phyloP scores from a whole-genome alignment of 257 asterid species.

The Misopates orontium region DNA sequence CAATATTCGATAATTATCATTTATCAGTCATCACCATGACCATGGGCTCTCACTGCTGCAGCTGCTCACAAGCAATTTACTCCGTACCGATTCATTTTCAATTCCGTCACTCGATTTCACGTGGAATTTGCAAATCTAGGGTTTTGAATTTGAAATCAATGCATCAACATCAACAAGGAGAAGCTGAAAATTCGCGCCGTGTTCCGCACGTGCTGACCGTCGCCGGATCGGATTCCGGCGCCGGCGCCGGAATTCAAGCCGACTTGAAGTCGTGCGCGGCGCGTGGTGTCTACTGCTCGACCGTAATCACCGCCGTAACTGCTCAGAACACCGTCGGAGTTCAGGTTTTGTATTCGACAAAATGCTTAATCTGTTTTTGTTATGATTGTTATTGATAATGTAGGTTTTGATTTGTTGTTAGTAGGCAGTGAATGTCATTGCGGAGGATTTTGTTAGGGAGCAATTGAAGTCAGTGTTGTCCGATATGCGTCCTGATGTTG shows the following conservation, averaged over 20 bases:
- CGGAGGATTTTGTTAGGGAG: conserved; percentile 67
- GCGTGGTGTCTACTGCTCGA: conserved; percentile 85
- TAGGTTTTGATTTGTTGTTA: conserved; percentile 28
- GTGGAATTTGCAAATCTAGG: conserved; percentile 24
- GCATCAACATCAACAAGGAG: too few relatives aligned
- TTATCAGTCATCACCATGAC: too few relatives aligned
- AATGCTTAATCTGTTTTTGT: background rate
- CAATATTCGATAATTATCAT: background rate
- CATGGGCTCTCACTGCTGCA: conserved; percentile 27
- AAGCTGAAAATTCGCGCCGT: too few relatives aligned
- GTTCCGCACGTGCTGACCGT: conserved; percentile 79
- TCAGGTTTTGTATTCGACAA: conserved; percentile 48
- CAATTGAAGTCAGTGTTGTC: conserved; percentile 82
- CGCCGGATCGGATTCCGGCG: conserved; percentile 97
- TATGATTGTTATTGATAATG: background rate
- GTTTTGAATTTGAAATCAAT: conserved; percentile 37
- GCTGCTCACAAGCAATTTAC: conserved; percentile 10
- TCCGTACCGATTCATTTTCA: background rate
- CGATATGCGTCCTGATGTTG: conserved; percentile 93
- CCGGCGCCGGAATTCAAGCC: conserved; percentile 97
- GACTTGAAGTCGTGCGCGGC: conserved; percentile 91
- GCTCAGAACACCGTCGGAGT: conserved; percentile 95
- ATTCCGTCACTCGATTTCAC: conserved; percentile 21
- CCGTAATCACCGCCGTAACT: conserved; percentile 88
- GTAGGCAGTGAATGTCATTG: conserved; percentile 68